Percentiles rank a stretch among this genome's conserved stretches.
Evolutionary conservation across 192 early-diverging fungal genomes (phyloP).

Genomic region (Jimgerdemannia flammicorona): DNA sequence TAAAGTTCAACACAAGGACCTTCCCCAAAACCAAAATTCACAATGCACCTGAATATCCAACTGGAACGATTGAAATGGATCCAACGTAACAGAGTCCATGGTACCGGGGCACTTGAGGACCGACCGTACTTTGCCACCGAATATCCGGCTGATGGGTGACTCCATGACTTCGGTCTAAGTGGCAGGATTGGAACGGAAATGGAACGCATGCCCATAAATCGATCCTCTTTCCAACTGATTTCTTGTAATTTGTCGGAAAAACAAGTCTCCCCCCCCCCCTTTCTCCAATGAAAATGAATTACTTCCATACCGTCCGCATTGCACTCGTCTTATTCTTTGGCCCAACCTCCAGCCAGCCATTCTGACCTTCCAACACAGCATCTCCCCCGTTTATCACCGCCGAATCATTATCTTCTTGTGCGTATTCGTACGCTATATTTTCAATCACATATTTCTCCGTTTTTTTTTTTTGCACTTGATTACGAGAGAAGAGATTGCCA

Average conservation of each 20-base stretch:
- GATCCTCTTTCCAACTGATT: no score
- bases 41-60: conserved; percentile 65
- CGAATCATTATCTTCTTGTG: not conserved
- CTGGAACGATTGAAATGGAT: conserved; percentile 86
- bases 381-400: not conserved
- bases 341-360: conserved; percentile 90
- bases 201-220: not conserved
- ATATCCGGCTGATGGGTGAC: conserved; percentile 84
- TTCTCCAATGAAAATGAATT: not conserved
- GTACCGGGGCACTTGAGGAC: conserved; percentile 65
- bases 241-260: not conserved
- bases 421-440: conserved; percentile 1
- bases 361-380: conserved; percentile 27
- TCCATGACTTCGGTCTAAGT: conserved; percentile 55
- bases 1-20: conserved; percentile 8
- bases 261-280: not conserved
- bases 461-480: conserved; percentile 6
- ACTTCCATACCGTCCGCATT: conserved; percentile 48
- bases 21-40: conserved; percentile 17
- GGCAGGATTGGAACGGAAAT: conserved; percentile 5
- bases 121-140: conserved; percentile 80
- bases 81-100: conserved; percentile 77
- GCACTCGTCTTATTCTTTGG: conserved; percentile 70
- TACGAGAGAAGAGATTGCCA: no score
- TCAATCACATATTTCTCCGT: conserved; percentile 4